A percentile compares a stretch with the other conserved stretches of the same genome.
phyloP scores from a whole-genome alignment of 352 stramenopile genomes.

The Phytopythium litorale region DNA sequence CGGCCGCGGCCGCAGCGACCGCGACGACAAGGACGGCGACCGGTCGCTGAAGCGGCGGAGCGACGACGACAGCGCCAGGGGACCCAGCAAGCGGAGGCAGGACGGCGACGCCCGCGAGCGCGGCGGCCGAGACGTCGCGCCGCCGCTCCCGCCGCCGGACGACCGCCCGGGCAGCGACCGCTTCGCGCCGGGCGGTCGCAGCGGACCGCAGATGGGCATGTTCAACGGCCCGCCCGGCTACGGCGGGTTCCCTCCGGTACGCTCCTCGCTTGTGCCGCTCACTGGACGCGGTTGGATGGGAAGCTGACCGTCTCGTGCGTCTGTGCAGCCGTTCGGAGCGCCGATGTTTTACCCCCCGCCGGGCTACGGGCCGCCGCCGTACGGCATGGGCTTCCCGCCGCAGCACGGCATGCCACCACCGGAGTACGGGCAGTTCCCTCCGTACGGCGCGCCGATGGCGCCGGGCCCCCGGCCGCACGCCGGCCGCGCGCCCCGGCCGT shows the following conservation, averaged over 20 bases:
- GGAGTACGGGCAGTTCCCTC: constrained; percentile 23
- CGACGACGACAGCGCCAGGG: constrained; percentile 12
- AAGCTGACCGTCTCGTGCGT: constrained; percentile 8
- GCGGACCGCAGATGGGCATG: constrained; percentile 37
- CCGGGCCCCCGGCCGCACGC: constrained; percentile 10
- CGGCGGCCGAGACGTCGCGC: constrained; percentile 11
- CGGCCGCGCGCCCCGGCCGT: constrained; percentile 45
- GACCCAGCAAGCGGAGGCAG: constrained; percentile 22
- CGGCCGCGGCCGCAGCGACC: constrained; percentile 12
- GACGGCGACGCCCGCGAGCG: constrained; percentile 8
- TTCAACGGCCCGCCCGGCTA: constrained; percentile 66
- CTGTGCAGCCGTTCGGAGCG: constrained; percentile 48
- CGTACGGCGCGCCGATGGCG: constrained; percentile 5
- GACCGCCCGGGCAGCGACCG: constrained; percentile 17
- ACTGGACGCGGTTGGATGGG: neutral
- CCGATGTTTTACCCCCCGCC: constrained; percentile 76
- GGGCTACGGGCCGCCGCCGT: constrained; percentile 61
- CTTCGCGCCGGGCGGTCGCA: constrained; percentile 14
- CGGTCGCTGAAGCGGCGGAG: constrained; percentile 4
- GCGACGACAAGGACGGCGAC: constrained; percentile 16
- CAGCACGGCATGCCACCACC: constrained; percentile 37
- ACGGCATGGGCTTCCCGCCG: constrained; percentile 68
- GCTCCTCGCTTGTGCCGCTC: constrained; percentile 10
- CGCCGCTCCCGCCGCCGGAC: constrained; percentile 28
- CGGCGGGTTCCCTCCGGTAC: constrained; percentile 55